Conservation (phyloP, 1,284 basidiomycete species). For the Abortiporus biennis region DNA sequence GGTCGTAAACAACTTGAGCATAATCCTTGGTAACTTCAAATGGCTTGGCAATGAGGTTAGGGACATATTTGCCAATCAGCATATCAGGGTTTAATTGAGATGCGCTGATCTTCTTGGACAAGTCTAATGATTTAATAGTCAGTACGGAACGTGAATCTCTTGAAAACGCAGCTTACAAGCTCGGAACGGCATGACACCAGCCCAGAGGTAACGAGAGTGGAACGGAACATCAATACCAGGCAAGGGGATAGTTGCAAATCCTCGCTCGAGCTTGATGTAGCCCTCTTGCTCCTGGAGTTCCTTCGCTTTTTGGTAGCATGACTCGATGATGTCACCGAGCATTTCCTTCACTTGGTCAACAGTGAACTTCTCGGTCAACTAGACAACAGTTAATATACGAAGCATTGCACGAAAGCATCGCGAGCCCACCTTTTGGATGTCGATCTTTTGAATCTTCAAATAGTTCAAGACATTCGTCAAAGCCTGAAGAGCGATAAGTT, state of each 20-base stretch:
- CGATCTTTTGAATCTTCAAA: slow-evolving; percentile 94
- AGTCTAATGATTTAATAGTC: slow-evolving; percentile 51
- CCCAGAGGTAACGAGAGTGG: slow-evolving; percentile 98
- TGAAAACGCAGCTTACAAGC: slow-evolving; percentile 55
- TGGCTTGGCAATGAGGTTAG: slow-evolving; percentile 93
- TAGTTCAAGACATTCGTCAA: slow-evolving; percentile 97
- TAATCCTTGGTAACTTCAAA: slow-evolving; percentile 91
- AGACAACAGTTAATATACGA: slow-evolving; percentile 8
- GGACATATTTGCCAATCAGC: slow-evolving; percentile 92
- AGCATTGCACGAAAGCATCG: not conserved
- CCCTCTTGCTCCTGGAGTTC: slow-evolving; percentile 80
- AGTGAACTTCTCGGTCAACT: slow-evolving; percentile 82
- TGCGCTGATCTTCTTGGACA: slow-evolving; percentile 97
- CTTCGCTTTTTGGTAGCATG: slow-evolving; percentile 74
- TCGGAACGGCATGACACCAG: slow-evolving; percentile 96
- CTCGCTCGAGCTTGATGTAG: slow-evolving; percentile 93
- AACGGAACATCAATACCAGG: slow-evolving; percentile 99
- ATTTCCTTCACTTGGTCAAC: slow-evolving; percentile 91
- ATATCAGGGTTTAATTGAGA: slow-evolving; percentile 88
- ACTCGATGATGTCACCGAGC: slow-evolving; percentile 85
- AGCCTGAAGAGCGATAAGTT: slow-evolving; percentile 88
- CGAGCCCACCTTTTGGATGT: slow-evolving; percentile 79
- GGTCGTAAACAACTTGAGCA: slow-evolving; percentile 91
- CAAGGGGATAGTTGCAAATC: slow-evolving; percentile 93
- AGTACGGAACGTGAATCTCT: slow-evolving; percentile 10